These are phyloP conservation scores for Delonix regia DNA, from an alignment of 306 rosid species.

Conservation along the genomic window DNA sequence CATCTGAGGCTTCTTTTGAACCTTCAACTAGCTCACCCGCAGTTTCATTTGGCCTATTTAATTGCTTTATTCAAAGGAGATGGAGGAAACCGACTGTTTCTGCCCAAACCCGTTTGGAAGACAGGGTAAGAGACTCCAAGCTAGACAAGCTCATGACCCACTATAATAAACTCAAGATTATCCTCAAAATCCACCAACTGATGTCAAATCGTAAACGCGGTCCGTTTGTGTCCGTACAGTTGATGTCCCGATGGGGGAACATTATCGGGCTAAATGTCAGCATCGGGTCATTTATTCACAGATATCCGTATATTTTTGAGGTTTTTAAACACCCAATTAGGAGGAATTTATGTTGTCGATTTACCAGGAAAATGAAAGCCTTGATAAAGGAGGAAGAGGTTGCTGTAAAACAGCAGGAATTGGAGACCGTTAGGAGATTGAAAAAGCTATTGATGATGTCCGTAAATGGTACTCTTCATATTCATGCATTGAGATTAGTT, in stretches of 20 bases:
- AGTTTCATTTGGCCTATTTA: conserved; percentile 52
- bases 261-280: conserved; percentile 52
- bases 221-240: conserved; percentile 64
- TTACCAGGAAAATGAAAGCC: conserved; percentile 45
- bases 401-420: conserved; percentile 48
- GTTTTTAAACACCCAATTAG: conserved; percentile 57
- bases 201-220: conserved; percentile 64
- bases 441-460: conserved; percentile 77
- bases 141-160: conserved; percentile 59
- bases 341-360: conserved; percentile 64
- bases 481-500: conserved; percentile 73
- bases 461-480: conserved; percentile 47
- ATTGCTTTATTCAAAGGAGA: conserved; percentile 53
- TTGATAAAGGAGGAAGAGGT: conserved; percentile 52
- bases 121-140: conserved; percentile 60
- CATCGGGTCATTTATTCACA: conserved; percentile 57
- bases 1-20: background rate
- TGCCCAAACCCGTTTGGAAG: conserved; percentile 76
- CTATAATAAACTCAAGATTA: conserved; percentile 48
- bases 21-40: conserved; percentile 25
- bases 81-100: conserved; percentile 65
- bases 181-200: conserved; percentile 52
- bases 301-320: conserved; percentile 70
- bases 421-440: conserved; percentile 57
- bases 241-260: conserved; percentile 74